These are phyloP conservation scores for Deinandra increscens DNA, from an alignment of 129 eudicot species.

Conservation along the genomic window DNA sequence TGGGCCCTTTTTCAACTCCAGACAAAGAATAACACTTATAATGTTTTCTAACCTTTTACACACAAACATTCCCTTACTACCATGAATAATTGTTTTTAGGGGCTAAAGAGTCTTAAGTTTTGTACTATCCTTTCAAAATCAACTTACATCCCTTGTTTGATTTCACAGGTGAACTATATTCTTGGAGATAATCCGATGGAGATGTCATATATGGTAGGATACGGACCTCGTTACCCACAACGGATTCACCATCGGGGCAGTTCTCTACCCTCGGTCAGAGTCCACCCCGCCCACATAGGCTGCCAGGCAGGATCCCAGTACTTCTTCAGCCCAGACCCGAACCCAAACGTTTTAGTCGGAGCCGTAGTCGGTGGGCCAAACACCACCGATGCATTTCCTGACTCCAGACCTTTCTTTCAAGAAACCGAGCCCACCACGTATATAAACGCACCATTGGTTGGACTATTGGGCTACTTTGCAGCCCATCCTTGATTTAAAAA, in stretches of 20 bases:
- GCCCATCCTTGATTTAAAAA: constrained; percentile 50
- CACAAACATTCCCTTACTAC: constrained; percentile 13
- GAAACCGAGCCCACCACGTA: constrained; percentile 95
- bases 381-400: constrained; percentile 72
- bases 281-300: constrained; percentile 78
- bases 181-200: constrained; percentile 87
- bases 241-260: constrained; percentile 93
- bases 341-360: constrained; percentile 79
- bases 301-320: constrained; percentile 84
- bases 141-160: not conserved
- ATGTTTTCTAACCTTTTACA: constrained; percentile 18
- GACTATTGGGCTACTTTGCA: constrained; percentile 80
- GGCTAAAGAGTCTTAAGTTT: too few species aligned
- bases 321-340: constrained; percentile 73
- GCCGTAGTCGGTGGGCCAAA: constrained; percentile 96
- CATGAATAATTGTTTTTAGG: too few species aligned
- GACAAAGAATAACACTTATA: constrained; percentile 6
- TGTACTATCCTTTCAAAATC: not conserved
- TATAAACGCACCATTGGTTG: constrained; percentile 91
- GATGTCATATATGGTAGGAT: constrained; percentile 97
- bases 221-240: constrained; percentile 72
- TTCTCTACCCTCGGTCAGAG: constrained; percentile 70
- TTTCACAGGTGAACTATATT: constrained; percentile 81
- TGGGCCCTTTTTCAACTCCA: constrained; percentile 1
- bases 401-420: constrained; percentile 92